Evolutionary conservation across 345 rosid species (phyloP).

Genomic region (Syzygium aromaticum): DNA sequence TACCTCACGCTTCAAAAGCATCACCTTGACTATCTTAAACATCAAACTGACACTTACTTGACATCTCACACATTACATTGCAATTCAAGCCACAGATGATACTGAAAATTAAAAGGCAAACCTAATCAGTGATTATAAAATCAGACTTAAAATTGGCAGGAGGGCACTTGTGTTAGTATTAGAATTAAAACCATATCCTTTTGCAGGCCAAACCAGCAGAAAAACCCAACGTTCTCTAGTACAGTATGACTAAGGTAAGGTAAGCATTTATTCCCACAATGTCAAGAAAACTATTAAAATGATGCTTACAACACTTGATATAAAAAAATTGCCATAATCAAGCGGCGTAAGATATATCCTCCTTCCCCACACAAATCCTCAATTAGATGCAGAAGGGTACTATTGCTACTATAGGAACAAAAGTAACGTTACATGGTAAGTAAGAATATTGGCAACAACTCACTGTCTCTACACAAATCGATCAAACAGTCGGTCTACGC

Average conservation of each 20-base stretch:
- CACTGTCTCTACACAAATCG: not conserved
- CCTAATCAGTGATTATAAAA: not conserved
- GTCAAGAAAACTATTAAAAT: not conserved
- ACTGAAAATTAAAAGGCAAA: not conserved
- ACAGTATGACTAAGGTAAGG: not conserved
- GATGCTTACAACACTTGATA: not conserved
- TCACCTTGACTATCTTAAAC: not conserved
- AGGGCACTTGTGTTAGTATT: not conserved
- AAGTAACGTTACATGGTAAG: not conserved
- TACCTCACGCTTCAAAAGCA: not conserved
- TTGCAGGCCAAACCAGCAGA: not conserved
- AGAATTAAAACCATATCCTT: not conserved
- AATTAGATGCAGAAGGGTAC: not conserved
- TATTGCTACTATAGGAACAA: not conserved
- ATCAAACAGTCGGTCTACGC: conserved; percentile 54
- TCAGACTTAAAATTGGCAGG: not conserved
- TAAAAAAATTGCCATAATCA: not conserved
- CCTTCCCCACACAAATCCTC: not conserved
- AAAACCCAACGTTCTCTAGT: not conserved
- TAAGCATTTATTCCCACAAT: not conserved
- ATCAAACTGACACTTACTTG: not conserved
- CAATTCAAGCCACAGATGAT: not conserved
- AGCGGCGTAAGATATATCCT: not conserved
- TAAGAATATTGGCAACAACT: not conserved
- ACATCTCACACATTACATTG: not conserved